phyloP scores from a whole-genome alignment of 1,139 yeast genomes.

The Suhomyces wounanorum region DNA sequence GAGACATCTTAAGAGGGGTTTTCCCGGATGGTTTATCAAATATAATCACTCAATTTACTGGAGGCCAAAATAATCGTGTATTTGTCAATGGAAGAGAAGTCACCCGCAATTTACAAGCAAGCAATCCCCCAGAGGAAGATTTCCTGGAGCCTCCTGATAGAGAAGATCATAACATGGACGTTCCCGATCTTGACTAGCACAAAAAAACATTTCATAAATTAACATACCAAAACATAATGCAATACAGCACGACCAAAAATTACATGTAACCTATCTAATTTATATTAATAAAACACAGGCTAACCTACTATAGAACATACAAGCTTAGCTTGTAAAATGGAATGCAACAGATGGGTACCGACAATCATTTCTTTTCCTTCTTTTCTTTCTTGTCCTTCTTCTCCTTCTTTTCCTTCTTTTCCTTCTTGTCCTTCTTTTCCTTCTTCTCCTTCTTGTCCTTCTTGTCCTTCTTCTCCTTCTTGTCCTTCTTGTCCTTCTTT shows the following conservation, averaged over 20 bases:
- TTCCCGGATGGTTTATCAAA: constrained; percentile 18
- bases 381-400: constrained; percentile 47
- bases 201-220: neutral
- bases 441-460: constrained; percentile 29
- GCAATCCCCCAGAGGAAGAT: neutral
- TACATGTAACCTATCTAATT: constrained; percentile 6
- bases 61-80: constrained; percentile 14
- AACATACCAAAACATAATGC: neutral
- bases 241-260: neutral
- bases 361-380: constrained; percentile 37
- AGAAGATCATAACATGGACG: constrained; percentile 11
- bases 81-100: constrained; percentile 17
- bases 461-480: constrained; percentile 34
- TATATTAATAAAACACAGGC: constrained; percentile 16
- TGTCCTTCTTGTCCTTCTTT: constrained; percentile 28
- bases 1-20: constrained; percentile 13
- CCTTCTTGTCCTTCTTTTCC: constrained; percentile 48
- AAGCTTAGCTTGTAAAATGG: constrained; percentile 11
- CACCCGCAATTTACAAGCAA: neutral
- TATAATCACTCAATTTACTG: constrained; percentile 16
- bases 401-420: constrained; percentile 48
- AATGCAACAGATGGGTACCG: constrained; percentile 9
- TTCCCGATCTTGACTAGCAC: constrained; percentile 18
- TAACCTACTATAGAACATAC: constrained; percentile 15
- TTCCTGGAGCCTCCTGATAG: neutral